These are phyloP conservation scores for Trichoderma sp. DNA, from an alignment of 2,329 filamentous ascomycete genomes.

Conservation along the genomic window DNA sequence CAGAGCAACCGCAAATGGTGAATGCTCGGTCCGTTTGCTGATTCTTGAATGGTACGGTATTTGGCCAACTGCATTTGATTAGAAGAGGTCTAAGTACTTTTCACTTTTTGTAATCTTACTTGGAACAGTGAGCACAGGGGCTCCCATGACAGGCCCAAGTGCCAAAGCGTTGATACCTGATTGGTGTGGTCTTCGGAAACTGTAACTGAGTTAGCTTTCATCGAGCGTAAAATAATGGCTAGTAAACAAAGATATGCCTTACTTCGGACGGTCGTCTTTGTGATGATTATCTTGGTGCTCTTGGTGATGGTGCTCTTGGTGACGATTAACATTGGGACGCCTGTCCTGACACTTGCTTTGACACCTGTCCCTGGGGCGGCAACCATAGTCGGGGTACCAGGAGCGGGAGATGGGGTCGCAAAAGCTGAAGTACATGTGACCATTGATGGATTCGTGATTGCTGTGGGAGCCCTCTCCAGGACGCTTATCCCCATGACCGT, in stretches of 20 bases:
- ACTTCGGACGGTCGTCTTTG: not conserved
- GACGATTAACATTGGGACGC: too few relatives aligned
- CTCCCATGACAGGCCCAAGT: not conserved
- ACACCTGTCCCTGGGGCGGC: too few relatives aligned
- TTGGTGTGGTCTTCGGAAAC: not conserved
- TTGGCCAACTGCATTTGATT: not conserved
- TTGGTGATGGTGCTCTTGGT: too few relatives aligned
- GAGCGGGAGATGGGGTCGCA: too few relatives aligned
- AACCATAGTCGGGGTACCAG: too few relatives aligned
- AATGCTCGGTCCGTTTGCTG: not conserved
- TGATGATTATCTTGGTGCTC: too few relatives aligned
- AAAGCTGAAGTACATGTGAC: too few relatives aligned
- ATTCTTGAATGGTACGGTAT: not conserved
- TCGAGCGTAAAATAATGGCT: not conserved
- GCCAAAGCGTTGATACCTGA: not conserved
- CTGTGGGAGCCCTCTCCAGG: too few relatives aligned
- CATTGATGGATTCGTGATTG: too few relatives aligned
- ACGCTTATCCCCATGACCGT: too few relatives aligned
- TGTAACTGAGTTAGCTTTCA: not conserved
- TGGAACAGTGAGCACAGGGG: not conserved
- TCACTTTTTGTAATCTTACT: not conserved
- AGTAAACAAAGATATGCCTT: not conserved
- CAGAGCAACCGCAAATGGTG: not conserved
- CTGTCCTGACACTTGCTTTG: too few relatives aligned
- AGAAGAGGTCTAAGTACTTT: not conserved